A percentile compares a stretch with the other conserved stretches of the same genome.
Evolutionary conservation across 208 protist genomes (phyloP).

Genomic region (Acanthamoeba culbertsoni): DNA sequence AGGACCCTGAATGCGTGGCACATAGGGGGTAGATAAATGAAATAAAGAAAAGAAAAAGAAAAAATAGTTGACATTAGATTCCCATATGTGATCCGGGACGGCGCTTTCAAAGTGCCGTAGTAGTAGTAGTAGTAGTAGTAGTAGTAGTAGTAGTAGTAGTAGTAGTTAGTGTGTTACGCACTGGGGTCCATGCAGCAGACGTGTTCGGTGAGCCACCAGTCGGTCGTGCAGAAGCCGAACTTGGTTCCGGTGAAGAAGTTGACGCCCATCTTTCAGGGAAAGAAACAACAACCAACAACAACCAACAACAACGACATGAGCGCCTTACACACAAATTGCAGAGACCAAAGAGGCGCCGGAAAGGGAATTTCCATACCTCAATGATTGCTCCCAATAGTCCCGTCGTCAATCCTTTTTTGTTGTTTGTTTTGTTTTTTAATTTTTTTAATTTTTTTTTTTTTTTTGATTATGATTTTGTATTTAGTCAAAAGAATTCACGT

Average conservation of each 20-base stretch:
- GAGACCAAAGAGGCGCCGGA: not conserved
- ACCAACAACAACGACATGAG: not conserved
- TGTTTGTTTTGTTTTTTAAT: too few species aligned
- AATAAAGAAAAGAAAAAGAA: not conserved
- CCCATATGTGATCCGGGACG: not conserved
- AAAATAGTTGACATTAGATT: too few species aligned
- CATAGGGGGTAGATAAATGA: too few species aligned
- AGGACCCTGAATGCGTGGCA: not conserved
- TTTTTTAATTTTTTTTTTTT: too few species aligned
- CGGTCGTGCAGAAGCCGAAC: conserved; percentile 39
- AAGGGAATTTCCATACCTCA: not conserved
- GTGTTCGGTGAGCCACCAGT: conserved; percentile 26
- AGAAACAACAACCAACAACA: not conserved
- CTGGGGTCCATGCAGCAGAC: conserved; percentile 13
- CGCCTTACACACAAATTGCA: not conserved
- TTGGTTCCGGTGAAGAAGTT: conserved; percentile 39
- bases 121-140: not conserved
- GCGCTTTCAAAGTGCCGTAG: not conserved
- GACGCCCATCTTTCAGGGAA: not conserved
- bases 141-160: not conserved
- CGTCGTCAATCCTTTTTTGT: not conserved
- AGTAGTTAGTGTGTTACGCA: not conserved
- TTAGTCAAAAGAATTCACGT: not conserved
- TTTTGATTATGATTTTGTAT: too few species aligned
- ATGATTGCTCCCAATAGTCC: conserved; percentile 15